Percentiles rank a stretch among this genome's conserved stretches.
phyloP scores from a whole-genome alignment of 495 filamentous ascomycete genomes.

The Terfezia boudieri region DNA sequence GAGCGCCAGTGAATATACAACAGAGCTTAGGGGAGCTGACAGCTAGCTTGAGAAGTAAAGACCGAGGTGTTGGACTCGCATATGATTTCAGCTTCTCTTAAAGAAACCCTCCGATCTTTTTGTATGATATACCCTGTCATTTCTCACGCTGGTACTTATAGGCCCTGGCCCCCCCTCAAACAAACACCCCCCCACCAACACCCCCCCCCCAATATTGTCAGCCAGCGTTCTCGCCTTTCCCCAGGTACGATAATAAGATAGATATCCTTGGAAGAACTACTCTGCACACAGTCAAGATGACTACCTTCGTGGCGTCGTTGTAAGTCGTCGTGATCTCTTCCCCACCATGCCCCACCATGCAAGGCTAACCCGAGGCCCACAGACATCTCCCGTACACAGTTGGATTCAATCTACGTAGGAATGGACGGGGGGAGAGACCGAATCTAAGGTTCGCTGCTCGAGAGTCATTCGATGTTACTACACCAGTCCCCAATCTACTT shows the following conservation, averaged over 20 bases:
- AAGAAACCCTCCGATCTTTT: no score
- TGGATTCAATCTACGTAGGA: conserved; percentile 38
- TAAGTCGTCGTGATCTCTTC: conserved; percentile 26
- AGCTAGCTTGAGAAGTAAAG: no score
- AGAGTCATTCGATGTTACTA: conserved; percentile 13
- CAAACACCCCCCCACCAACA: no score
- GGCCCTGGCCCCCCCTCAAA: no score
- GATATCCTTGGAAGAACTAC: conserved; percentile 5
- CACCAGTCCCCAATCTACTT: conserved; percentile 18
- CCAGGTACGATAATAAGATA: conserved; percentile 1
- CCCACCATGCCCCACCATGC: conserved; percentile 1
- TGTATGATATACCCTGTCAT: no score
- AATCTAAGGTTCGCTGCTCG: conserved; percentile 1
- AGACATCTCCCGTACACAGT: conserved; percentile 84
- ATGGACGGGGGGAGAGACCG: conserved; percentile 10
- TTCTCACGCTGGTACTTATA: no score
- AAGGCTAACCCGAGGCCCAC: conserved; percentile 1
- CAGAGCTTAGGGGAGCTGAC: no score
- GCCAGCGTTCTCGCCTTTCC: no score
- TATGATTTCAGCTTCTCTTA: no score
- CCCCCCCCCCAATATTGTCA: no score
- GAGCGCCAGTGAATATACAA: no score
- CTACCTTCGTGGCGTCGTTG: conserved; percentile 67
- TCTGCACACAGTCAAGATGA: conserved; percentile 33
- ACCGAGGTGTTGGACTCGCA: no score